Base-by-base conservation (phyloP, 345 rosid species). In the Aurinia saxatilis region DNA sequence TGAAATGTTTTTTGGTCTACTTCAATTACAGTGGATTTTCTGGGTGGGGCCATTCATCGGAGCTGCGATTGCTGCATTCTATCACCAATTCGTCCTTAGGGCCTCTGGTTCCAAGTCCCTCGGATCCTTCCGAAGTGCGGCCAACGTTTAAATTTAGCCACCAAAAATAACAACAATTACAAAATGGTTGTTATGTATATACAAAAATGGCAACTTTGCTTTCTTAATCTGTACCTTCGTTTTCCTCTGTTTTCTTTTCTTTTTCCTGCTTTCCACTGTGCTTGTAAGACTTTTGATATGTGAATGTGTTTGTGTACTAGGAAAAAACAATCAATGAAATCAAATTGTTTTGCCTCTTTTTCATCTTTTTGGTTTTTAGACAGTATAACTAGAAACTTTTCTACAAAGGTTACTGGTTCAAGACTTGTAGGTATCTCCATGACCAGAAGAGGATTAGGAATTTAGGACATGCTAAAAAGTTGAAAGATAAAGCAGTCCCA, bases 81-180 rank as follows among this genome's bases (percentile, higher is more conserved):
- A 80, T 12, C 82, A 85, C 77, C 86, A 81, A 23, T 80, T 79
- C 64, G 83, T 88, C 31, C 67, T 83, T 76, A 82, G 98, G 48
- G 96, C 95, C 0, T 88, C 77, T 0, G 95, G 91, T 56, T 79
- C 52, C 1, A 91, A 88, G 79, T 95, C 96, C 23, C 82, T 91
- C 27, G 88, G 88, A 0, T 88, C 98, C 50, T 86, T 91, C 83
- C 81, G 91, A 77, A 91, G 98, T 81, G 84, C 80, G 12, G 58
- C 85, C 57, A 49, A 64, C 27, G 65, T 77, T 12, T 79, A 17
- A 74, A 0, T 36, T 44, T 10, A 50, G 41, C 55, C 70, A 66
- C n/a, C 57, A 45, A 12, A 78, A 61, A 21, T 48, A 34, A 23
- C 34, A 52, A 53, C 55, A 18, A 45, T 17, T n/a, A 36, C 15